A percentile compares a stretch with the other conserved stretches of the same genome.
Conservation (phyloP, 2,329 filamentous ascomycete genomes). For the Bisporella sp. region DNA sequence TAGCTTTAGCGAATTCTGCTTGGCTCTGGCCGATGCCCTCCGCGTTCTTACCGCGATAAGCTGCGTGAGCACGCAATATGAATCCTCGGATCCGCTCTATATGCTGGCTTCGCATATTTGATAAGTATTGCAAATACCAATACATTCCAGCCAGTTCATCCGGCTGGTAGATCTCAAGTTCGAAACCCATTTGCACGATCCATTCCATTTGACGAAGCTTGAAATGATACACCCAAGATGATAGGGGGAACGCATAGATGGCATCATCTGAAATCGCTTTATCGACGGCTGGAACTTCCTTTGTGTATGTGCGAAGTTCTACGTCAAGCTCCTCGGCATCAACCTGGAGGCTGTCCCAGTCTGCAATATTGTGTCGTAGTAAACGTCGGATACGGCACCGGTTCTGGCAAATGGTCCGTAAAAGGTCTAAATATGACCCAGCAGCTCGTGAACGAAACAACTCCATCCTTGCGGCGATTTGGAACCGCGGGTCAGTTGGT, state of each 20-base stretch:
- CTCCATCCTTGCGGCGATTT: conserved; percentile 69
- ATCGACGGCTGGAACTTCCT: conserved; percentile 52
- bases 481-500: conserved; percentile 64
- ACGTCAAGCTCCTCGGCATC: conserved; percentile 75
- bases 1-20: conserved; percentile 39
- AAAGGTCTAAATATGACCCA: conserved; percentile 74
- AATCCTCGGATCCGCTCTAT: conserved; percentile 68
- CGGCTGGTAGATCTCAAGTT: conserved; percentile 80
- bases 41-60: background rate
- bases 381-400: conserved; percentile 81
- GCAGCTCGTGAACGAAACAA: conserved; percentile 52
- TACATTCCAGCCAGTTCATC: conserved; percentile 88
- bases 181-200: conserved; percentile 87
- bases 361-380: conserved; percentile 74
- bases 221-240: conserved; percentile 84
- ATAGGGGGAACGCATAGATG: conserved; percentile 64
- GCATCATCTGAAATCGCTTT: conserved; percentile 42
- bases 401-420: conserved; percentile 83
- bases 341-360: conserved; percentile 78
- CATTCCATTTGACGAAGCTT: conserved; percentile 85
- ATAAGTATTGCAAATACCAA: conserved; percentile 74
- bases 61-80: conserved; percentile 30
- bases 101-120: conserved; percentile 55
- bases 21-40: background rate
- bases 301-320: conserved; percentile 52